Percentiles rank a stretch among this genome's conserved stretches.
Evolutionary conservation across 257 asterid genomes (phyloP).

Genomic region (Thymus mandschuricus): DNA sequence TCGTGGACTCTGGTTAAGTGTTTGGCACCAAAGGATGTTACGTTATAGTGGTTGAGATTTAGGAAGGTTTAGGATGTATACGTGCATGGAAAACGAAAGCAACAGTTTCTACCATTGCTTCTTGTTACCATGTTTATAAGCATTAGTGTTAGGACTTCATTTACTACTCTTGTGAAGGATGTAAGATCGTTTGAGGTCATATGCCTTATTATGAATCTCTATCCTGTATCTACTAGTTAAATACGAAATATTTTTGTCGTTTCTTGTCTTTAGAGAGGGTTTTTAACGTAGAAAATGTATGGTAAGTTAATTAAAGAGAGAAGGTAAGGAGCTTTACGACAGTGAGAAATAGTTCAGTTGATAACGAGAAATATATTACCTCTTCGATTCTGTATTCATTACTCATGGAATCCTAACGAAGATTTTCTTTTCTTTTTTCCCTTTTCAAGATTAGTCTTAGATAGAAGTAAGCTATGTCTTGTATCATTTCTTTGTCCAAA

Average conservation of each 20-base stretch:
- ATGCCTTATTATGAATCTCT: background rate
- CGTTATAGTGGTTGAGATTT: too few relatives aligned
- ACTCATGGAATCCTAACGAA: too few relatives aligned
- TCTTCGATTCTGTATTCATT: too few relatives aligned
- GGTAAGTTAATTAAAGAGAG: background rate
- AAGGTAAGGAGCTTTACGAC: too few relatives aligned
- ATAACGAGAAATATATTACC: too few relatives aligned
- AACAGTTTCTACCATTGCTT: background rate
- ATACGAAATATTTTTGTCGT: background rate
- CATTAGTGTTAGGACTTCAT: background rate
- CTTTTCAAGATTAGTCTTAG: too few relatives aligned
- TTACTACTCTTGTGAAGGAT: background rate
- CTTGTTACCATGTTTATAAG: conserved; percentile 6
- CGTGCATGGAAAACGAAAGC: conserved; percentile 17
- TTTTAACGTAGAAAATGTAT: too few relatives aligned
- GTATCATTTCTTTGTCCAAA: too few relatives aligned
- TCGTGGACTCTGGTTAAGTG: background rate
- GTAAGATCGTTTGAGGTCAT: background rate
- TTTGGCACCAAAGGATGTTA: background rate
- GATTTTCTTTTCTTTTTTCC: too few relatives aligned
- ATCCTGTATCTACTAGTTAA: background rate
- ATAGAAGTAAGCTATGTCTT: too few relatives aligned
- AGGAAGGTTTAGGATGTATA: background rate
- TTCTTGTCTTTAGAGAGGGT: background rate
- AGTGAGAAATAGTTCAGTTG: too few relatives aligned